These are phyloP conservation scores for Hemileccinum rubropunctum DNA, from an alignment of 768 basidiomycete genomes.

Conservation along the genomic window DNA sequence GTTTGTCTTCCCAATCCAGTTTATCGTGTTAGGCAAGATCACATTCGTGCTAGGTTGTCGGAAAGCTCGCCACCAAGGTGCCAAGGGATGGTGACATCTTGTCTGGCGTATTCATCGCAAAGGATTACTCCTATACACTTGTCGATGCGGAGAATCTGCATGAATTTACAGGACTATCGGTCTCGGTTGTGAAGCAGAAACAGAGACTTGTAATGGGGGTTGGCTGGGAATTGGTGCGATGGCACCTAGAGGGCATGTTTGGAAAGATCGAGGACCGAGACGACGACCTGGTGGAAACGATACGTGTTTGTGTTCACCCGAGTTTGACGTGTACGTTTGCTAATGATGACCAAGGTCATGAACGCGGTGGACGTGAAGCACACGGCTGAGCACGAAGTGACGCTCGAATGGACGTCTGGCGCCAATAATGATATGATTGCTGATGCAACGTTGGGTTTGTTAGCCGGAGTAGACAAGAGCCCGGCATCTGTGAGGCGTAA, in stretches of 20 bases:
- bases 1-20: slow-evolving; percentile 38
- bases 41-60: slow-evolving; percentile 65
- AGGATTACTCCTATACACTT: slow-evolving; percentile 92
- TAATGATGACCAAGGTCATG: slow-evolving; percentile 69
- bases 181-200: slow-evolving; percentile 78
- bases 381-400: slow-evolving; percentile 69
- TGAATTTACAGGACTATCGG: slow-evolving; percentile 86
- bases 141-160: slow-evolving; percentile 85
- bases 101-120: slow-evolving; percentile 84
- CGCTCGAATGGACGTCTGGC: slow-evolving; percentile 90
- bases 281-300: slow-evolving; percentile 55
- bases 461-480: slow-evolving; percentile 87
- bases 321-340: not conserved
- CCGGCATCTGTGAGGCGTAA: slow-evolving; percentile 92
- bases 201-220: slow-evolving; percentile 81
- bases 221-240: slow-evolving; percentile 87
- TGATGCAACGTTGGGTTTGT: slow-evolving; percentile 85
- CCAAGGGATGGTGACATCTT: slow-evolving; percentile 69
- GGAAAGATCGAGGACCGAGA: slow-evolving; percentile 76
- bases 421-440: slow-evolving; percentile 97
- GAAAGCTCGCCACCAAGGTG: slow-evolving; percentile 72
- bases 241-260: slow-evolving; percentile 97
- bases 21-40: not conserved
- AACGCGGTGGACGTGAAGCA: slow-evolving; percentile 80
- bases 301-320: slow-evolving; percentile 51